A percentile compares a stretch with the other conserved stretches of the same genome.
Evolutionary conservation across 768 basidiomycete species (phyloP).

Genomic region (Lactarius sanguifluus): DNA sequence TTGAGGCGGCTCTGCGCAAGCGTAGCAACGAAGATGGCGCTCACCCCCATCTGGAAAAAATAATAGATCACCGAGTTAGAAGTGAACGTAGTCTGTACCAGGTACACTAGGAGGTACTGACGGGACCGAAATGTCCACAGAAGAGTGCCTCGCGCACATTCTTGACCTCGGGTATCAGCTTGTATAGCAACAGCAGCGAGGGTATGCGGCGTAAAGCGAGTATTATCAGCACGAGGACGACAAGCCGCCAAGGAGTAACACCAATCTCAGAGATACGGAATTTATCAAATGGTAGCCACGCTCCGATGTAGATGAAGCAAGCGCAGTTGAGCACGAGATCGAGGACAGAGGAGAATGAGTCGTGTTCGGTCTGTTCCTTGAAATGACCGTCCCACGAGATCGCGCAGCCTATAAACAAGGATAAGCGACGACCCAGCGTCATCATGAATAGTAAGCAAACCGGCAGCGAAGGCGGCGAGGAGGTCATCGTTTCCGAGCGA

Average conservation of each 20-base stretch:
- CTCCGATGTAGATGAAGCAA: slow-evolving; percentile 84
- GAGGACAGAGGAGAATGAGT: slow-evolving; percentile 86
- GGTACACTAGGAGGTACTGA: slow-evolving; percentile 25
- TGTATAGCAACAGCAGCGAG: slow-evolving; percentile 70
- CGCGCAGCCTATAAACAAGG: slow-evolving; percentile 62
- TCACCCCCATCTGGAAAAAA: slow-evolving; percentile 76
- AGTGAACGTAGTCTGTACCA: background rate
- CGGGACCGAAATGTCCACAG: slow-evolving; percentile 82
- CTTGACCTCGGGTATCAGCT: slow-evolving; percentile 83
- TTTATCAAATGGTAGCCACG: slow-evolving; percentile 71
- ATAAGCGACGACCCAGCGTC: background rate
- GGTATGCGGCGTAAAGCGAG: slow-evolving; percentile 81
- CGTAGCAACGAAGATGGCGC: slow-evolving; percentile 84
- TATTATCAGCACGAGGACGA: slow-evolving; percentile 64
- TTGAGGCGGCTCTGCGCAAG: slow-evolving; percentile 66
- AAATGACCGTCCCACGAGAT: slow-evolving; percentile 92
- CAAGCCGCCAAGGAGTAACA: slow-evolving; percentile 70
- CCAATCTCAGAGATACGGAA: slow-evolving; percentile 59
- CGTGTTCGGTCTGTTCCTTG: slow-evolving; percentile 76
- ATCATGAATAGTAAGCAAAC: slow-evolving; percentile 37
- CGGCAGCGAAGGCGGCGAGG: slow-evolving; percentile 83
- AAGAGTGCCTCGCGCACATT: slow-evolving; percentile 88
- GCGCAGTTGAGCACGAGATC: slow-evolving; percentile 82
- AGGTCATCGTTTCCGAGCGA: slow-evolving; percentile 86
- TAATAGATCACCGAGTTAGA: background rate